Evolutionary conservation across 306 rosid species (phyloP).

Genomic region (Inga oerstediana): DNA sequence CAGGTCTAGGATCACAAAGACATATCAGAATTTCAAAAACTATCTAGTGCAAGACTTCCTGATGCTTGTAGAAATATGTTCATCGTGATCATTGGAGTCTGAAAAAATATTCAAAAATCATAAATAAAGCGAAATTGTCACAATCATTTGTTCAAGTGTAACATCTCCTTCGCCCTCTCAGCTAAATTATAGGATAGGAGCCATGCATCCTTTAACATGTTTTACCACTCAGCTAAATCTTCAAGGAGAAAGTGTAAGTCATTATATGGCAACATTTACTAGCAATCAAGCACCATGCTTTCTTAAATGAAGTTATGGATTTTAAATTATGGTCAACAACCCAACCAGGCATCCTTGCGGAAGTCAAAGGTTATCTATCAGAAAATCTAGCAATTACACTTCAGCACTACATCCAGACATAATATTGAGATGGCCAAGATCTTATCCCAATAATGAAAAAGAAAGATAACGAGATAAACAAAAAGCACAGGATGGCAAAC

Average conservation of each 20-base stretch:
- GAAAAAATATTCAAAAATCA: neutral
- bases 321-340: slow-evolving; percentile 6
- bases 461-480: slow-evolving; percentile 3
- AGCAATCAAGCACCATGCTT: slow-evolving; percentile 15
- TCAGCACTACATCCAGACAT: slow-evolving; percentile 10
- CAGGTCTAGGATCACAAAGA: neutral
- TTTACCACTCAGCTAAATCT: neutral
- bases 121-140: neutral
- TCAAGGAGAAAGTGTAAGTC: slow-evolving; percentile 13
- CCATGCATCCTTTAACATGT: neutral
- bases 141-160: neutral
- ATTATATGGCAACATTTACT: slow-evolving; percentile 23
- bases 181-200: neutral
- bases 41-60: neutral
- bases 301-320: neutral
- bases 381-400: slow-evolving; percentile 19
- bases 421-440: slow-evolving; percentile 1
- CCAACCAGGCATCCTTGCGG: neutral
- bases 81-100: slow-evolving; percentile 12
- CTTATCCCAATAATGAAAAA: neutral
- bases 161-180: neutral
- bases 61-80: neutral
- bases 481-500: slow-evolving; percentile 27
- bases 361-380: slow-evolving; percentile 10
- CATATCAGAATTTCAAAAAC: slow-evolving; percentile 4